phyloP scores from a whole-genome alignment of 805 yeast genomes.

The Barnettozyma sucrosica region DNA sequence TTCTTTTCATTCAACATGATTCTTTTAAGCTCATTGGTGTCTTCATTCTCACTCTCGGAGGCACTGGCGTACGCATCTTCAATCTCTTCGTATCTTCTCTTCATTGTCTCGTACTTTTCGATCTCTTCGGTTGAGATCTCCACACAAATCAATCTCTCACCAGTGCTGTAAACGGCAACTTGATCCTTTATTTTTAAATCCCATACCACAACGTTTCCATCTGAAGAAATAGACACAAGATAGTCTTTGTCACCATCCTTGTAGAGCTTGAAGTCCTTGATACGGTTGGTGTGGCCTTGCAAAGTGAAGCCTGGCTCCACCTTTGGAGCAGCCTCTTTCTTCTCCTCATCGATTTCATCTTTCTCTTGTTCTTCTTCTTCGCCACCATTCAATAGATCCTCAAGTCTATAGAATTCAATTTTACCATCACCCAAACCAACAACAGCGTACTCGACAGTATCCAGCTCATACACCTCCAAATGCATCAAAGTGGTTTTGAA shows the following conservation, averaged over 20 bases:
- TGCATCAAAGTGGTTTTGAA: slow-evolving; percentile 61
- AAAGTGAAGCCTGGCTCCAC: slow-evolving; percentile 50
- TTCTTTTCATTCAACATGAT: slow-evolving; percentile 38
- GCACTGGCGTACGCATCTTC: slow-evolving; percentile 38
- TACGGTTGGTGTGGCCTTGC: slow-evolving; percentile 79
- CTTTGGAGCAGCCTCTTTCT: slow-evolving; percentile 10
- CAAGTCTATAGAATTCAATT: slow-evolving; percentile 49
- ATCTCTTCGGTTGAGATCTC: slow-evolving; percentile 68
- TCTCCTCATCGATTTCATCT: slow-evolving; percentile 8
- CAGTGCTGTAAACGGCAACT: slow-evolving; percentile 83
- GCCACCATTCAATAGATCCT: slow-evolving; percentile 28
- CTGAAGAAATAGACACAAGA: slow-evolving; percentile 82
- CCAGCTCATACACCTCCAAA: slow-evolving; percentile 44
- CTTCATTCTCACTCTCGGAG: slow-evolving; percentile 70
- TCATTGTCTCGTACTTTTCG: slow-evolving; percentile 69
- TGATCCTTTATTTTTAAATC: slow-evolving; percentile 64
- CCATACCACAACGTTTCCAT: slow-evolving; percentile 93
- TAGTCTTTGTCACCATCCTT: slow-evolving; percentile 35
- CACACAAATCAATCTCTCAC: slow-evolving; percentile 87
- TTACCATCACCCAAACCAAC: slow-evolving; percentile 70
- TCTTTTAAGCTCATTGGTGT: slow-evolving; percentile 59
- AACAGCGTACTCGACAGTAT: slow-evolving; percentile 50
- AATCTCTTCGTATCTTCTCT: slow-evolving; percentile 40
- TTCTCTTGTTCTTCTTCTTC: slow-evolving; percentile 19
- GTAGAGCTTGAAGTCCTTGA: slow-evolving; percentile 67